Conservation (phyloP, 2,329 filamentous ascomycete genomes). For the Fusarium multiceps region DNA sequence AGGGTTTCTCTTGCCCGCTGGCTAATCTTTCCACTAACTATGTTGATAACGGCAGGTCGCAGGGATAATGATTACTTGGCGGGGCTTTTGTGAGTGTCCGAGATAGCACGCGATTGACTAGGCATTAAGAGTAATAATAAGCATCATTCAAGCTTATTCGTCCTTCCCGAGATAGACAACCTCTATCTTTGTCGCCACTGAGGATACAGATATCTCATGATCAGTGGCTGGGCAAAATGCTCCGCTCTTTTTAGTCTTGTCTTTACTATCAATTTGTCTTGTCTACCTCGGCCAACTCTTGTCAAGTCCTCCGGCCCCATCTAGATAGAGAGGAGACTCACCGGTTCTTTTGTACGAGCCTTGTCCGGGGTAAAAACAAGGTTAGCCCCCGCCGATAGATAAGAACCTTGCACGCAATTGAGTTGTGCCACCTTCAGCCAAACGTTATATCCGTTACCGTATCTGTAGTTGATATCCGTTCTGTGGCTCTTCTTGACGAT, state of each 20-base stretch:
- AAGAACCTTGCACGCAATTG: conserved; percentile 20
- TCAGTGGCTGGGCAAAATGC: neutral
- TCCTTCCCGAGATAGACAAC: neutral
- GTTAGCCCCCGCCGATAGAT: conserved; percentile 14
- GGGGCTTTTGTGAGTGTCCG: neutral
- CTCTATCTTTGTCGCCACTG: conserved; percentile 7
- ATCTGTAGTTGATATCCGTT: neutral
- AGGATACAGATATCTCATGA: conserved; percentile 3
- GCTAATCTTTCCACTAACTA: conserved; percentile 18
- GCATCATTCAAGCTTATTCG: conserved; percentile 39
- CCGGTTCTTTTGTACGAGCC: conserved; percentile 14
- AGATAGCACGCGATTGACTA: conserved; percentile 7
- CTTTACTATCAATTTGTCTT: neutral
- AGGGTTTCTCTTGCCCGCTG: conserved; percentile 10
- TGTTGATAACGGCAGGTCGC: conserved; percentile 46
- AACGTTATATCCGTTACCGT: neutral
- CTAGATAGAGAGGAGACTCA: conserved; percentile 3
- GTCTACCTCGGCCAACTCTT: neutral
- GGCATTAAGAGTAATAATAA: conserved; percentile 23
- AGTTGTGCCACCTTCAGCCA: conserved; percentile 19
- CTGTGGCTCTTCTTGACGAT: conserved; percentile 1
- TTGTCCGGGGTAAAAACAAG: conserved; percentile 7
- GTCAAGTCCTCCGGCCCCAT: neutral
- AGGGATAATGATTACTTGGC: conserved; percentile 15
- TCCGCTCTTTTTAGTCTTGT: conserved; percentile 8